A percentile compares a stretch with the other conserved stretches of the same genome.
phyloP scores from a whole-genome alignment of 1,284 basidiomycete genomes.

The Melanopsichium pennsylvanicum region DNA sequence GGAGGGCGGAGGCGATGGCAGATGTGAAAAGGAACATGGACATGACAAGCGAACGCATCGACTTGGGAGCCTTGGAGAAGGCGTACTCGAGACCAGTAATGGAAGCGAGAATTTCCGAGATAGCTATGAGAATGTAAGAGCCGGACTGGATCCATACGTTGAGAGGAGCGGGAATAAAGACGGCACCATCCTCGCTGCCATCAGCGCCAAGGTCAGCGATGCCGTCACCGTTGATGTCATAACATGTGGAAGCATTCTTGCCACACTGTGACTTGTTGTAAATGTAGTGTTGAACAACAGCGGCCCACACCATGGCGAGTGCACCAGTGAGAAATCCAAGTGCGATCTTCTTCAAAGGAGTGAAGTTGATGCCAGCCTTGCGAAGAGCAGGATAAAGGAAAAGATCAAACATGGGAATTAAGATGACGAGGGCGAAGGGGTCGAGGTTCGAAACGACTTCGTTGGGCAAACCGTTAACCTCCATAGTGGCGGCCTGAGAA shows the following conservation, averaged over 20 bases:
- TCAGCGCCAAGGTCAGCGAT: constrained; percentile 27
- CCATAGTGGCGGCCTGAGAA: constrained; percentile 68
- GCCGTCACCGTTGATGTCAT: constrained; percentile 40
- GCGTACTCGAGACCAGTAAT: constrained; percentile 83
- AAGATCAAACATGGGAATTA: constrained; percentile 68
- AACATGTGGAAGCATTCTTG: constrained; percentile 65
- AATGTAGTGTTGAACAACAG: constrained; percentile 72
- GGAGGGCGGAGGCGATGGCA: constrained; percentile 70
- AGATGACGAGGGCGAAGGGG: constrained; percentile 71
- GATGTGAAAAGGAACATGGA: constrained; percentile 73
- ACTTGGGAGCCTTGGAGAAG: constrained; percentile 74
- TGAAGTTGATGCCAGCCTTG: constrained; percentile 74
- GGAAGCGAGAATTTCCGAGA: constrained; percentile 77
- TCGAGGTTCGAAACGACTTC: constrained; percentile 82
- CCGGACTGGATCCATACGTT: constrained; percentile 68
- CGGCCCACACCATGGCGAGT: constrained; percentile 72
- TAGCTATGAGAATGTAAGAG: constrained; percentile 68
- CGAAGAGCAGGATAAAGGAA: constrained; percentile 78
- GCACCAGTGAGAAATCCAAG: constrained; percentile 73
- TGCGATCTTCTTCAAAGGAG: constrained; percentile 72
- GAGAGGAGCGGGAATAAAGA: constrained; percentile 43
- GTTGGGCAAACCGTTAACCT: constrained; percentile 77
- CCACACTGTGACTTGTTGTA: constrained; percentile 71
- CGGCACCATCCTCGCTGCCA: constrained; percentile 19
- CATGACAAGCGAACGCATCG: constrained; percentile 67